Base-by-base conservation (phyloP, 1,284 basidiomycete genomes). In the Exobasidium rhododendri region DNA sequence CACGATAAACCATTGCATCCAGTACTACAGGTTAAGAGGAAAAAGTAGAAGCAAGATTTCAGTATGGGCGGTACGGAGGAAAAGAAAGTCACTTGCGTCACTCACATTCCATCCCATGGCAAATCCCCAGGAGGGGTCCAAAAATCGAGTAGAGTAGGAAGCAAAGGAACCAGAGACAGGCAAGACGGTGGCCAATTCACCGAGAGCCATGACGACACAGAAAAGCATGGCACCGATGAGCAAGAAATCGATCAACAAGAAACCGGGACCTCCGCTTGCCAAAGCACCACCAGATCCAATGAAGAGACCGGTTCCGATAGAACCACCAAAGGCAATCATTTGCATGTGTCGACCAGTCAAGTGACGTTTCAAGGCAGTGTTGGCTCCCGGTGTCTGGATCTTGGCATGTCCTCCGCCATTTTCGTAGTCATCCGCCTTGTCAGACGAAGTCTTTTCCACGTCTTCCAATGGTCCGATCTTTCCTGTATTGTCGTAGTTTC, bases 301-400 rank as follows among this genome's bases (percentile, higher is more conserved):
- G 63, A 75, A 79, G 14, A 81, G 67, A 78, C 83, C 83, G 26
- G 83, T 84, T 40, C 83, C 83, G 66, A 84, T 84, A 26, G 81
- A 81, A n/a, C 83, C 83, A 22, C 83, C 83, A 31, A 84, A 80
- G 1, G 84, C 84, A 56, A 85, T 83, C 82, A 83, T 72, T 61
- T 77, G 73, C 45, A 77, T 70, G 52, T 72, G 73, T 11, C 75
- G 68, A 58, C 64, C 65, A 3, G 65, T 44, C 28, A 77, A 60
- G 4, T 61, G 67, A 17, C 75, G 67, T 43, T 73, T 74, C 46
- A 76, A 56, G n/a, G 66, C 70, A 11, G 31, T 56, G 54, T 66
- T 40, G 26, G 50, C 32, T 20, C 58, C 65, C 3, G 17, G 29
- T 22, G 31, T 46, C 24, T 59, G 56, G 17, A 30, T 56, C 26